Percentiles rank a stretch among this genome's conserved stretches.
These are phyloP conservation scores for Nakaseomyces sp. DNA, from an alignment of 1,139 yeast genomes.

Conservation along the genomic window DNA sequence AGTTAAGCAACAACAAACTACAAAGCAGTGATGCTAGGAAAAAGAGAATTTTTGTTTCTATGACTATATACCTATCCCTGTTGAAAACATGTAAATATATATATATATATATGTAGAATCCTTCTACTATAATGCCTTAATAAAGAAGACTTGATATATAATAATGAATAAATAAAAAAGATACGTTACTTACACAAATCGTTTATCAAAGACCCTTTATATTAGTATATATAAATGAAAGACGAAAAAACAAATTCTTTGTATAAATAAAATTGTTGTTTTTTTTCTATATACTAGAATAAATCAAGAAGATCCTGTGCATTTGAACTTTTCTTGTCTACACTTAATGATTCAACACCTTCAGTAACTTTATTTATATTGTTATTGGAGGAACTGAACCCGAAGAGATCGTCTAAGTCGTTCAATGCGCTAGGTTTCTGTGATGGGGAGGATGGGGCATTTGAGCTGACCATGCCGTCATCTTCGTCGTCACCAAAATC, in stretches of 20 bases:
- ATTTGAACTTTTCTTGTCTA: constrained; percentile 19
- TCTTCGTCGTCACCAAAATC: constrained; percentile 51
- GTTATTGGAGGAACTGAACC: constrained; percentile 19
- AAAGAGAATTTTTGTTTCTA: too few relatives aligned
- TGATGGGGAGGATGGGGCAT: constrained; percentile 22
- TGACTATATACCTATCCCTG: too few relatives aligned
- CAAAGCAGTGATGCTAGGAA: neutral
- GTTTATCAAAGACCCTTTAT: too few relatives aligned
- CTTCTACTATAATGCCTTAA: too few relatives aligned
- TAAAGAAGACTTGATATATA: too few relatives aligned
- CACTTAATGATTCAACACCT: constrained; percentile 27
- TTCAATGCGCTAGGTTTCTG: constrained; percentile 35
- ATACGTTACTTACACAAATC: too few relatives aligned
- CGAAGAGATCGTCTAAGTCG: constrained; percentile 62
- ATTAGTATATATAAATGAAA: too few relatives aligned
- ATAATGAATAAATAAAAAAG: too few relatives aligned
- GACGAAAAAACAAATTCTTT: too few relatives aligned
- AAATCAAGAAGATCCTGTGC: constrained; percentile 51
- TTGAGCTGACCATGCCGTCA: constrained; percentile 16
- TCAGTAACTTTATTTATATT: constrained; percentile 9
- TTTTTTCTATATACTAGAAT: constrained; percentile 1
- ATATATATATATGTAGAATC: too few relatives aligned
- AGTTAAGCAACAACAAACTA: constrained; percentile 13
- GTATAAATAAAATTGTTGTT: too few relatives aligned
- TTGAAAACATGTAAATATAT: neutral